Percentiles rank a stretch among this genome's conserved stretches.
Evolutionary conservation across 768 basidiomycete species (phyloP).

Genomic region (Pisolithus microcarpus): DNA sequence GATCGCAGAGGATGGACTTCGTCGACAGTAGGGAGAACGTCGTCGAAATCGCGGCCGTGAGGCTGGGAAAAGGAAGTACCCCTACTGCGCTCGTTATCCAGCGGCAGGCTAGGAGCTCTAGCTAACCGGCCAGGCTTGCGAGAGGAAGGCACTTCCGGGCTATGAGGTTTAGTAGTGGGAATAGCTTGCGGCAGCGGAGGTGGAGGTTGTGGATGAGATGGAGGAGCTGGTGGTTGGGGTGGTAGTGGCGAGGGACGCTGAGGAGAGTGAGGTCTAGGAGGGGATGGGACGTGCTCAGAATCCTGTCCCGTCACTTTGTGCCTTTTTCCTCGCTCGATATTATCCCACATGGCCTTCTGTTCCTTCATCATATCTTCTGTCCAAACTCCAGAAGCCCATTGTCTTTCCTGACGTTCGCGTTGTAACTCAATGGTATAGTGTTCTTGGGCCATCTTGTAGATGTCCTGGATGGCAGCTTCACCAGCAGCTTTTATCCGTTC

Average conservation of each 20-base stretch:
- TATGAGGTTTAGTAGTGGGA: constrained; percentile 2
- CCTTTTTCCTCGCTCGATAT: constrained; percentile 36
- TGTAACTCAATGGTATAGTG: constrained; percentile 38
- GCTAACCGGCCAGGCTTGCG: constrained; percentile 14
- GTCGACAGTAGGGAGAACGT: constrained; percentile 13
- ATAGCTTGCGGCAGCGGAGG: constrained; percentile 2
- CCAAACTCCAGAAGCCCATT: constrained; percentile 40
- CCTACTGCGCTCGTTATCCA: constrained; percentile 20
- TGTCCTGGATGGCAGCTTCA: constrained; percentile 34
- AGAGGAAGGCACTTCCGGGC: neutral
- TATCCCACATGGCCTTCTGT: constrained; percentile 42
- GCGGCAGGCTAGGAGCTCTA: constrained; percentile 13
- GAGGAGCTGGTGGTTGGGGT: neutral
- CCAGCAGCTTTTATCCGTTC: constrained; percentile 36
- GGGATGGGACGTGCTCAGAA: neutral
- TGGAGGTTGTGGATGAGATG: neutral
- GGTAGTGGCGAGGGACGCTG: neutral
- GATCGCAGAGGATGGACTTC: constrained; percentile 12
- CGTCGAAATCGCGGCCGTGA: constrained; percentile 13
- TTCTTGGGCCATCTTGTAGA: constrained; percentile 40
- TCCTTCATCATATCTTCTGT: constrained; percentile 28
- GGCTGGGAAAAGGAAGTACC: constrained; percentile 13
- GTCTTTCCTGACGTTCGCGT: constrained; percentile 44
- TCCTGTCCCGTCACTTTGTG: constrained; percentile 9
- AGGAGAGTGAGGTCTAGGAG: constrained; percentile 3